Evolutionary conservation across 371 early-diverging fungal genomes (phyloP).

Genomic region (Circinella umbellata): DNA sequence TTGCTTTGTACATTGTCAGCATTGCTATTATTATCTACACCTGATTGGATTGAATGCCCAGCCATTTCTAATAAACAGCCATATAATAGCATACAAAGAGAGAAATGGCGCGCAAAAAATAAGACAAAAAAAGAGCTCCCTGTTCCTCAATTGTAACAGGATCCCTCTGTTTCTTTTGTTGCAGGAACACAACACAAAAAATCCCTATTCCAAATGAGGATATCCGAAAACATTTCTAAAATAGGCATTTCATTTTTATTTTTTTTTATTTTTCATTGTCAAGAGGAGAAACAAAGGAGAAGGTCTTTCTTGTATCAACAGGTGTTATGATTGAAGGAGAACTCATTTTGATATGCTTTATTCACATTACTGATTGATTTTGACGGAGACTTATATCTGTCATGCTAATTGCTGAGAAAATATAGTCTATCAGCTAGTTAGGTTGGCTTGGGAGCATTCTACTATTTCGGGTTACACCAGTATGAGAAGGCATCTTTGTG

Average conservation of each 20-base stretch:
- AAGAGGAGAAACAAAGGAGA: too few species aligned
- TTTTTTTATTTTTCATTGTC: background rate
- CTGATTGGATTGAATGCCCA: background rate
- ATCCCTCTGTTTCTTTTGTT: background rate
- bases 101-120: background rate
- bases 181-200: background rate
- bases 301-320: too few species aligned
- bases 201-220: background rate
- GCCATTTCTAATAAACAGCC: background rate
- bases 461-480: too few species aligned
- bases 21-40: background rate
- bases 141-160: background rate
- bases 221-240: constrained; percentile 1
- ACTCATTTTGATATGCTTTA: too few species aligned
- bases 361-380: too few species aligned
- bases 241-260: background rate
- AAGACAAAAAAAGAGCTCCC: background rate
- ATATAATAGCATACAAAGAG: too few species aligned
- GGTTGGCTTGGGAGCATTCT: too few species aligned
- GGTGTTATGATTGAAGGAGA: too few species aligned
- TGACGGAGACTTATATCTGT: too few species aligned
- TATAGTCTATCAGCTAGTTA: too few species aligned
- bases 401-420: too few species aligned
- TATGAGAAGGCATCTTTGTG: too few species aligned
- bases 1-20: constrained; percentile 1